A percentile compares a stretch with the other conserved stretches of the same genome.
Evolutionary conservation across 495 filamentous ascomycete species (phyloP).

Genomic region (Halenospora varia): DNA sequence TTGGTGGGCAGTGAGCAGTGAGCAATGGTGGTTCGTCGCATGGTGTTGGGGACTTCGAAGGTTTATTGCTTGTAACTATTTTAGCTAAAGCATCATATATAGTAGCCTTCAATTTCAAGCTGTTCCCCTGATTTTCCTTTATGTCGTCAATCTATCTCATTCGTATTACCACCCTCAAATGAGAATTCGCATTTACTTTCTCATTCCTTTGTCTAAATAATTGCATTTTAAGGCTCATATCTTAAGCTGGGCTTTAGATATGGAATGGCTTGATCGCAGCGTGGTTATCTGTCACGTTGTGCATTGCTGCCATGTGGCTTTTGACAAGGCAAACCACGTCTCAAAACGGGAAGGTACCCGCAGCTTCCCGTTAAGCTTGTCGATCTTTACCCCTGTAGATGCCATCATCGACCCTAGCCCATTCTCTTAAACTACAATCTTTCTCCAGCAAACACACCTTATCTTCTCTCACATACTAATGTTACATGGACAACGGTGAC

Average conservation of each 20-base stretch:
- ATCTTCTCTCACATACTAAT: neutral
- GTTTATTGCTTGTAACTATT: neutral
- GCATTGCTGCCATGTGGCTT: neutral
- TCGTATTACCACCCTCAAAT: too few species aligned
- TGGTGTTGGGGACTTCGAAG: constrained; percentile 6
- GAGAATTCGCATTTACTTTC: too few species aligned
- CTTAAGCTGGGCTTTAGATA: too few species aligned
- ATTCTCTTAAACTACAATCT: neutral
- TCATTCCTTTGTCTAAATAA: too few species aligned
- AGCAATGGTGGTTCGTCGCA: neutral
- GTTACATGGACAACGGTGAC: neutral
- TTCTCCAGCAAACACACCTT: neutral
- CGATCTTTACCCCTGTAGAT: constrained; percentile 13
- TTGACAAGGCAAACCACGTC: neutral
- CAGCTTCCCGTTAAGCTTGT: neutral
- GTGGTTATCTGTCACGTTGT: too few species aligned
- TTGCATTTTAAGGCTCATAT: too few species aligned
- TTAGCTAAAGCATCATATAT: neutral
- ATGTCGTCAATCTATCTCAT: too few species aligned
- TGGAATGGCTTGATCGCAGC: too few species aligned
- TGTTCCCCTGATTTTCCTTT: too few species aligned
- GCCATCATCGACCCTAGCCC: constrained; percentile 19
- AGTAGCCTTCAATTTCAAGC: neutral
- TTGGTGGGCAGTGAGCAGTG: constrained; percentile 1
- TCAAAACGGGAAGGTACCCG: constrained; percentile 10